Conservation (phyloP, 2,329 filamentous ascomycete genomes). For the Paracorniculantispora psalliotae region DNA sequence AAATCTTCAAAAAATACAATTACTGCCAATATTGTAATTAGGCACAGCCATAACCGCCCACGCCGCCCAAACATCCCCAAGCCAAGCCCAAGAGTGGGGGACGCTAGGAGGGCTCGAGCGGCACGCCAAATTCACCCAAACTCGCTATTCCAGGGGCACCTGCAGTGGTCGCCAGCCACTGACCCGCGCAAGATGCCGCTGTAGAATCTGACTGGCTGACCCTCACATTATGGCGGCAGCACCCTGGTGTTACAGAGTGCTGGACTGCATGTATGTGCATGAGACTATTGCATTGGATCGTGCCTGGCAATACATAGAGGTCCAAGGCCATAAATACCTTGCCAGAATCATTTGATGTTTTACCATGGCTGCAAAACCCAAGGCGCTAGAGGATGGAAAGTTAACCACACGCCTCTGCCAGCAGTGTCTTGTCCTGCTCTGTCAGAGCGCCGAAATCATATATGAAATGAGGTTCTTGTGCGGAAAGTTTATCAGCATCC, state of each 20-base stretch:
- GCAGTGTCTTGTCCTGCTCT: background rate
- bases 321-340: too few species aligned
- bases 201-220: background rate
- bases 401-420: too few species aligned
- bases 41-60: background rate
- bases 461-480: background rate
- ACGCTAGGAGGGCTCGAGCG: conserved; percentile 10
- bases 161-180: background rate
- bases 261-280: background rate
- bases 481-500: background rate
- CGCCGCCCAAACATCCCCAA: background rate
- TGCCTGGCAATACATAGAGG: conserved; percentile 6
- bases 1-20: too few species aligned
- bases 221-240: background rate
- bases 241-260: conserved; percentile 1
- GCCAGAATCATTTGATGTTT: too few species aligned
- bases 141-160: conserved; percentile 4
- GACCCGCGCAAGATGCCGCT: background rate
- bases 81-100: conserved; percentile 11
- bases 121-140: background rate
- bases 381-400: too few species aligned
- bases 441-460: background rate
- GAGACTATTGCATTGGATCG: background rate
- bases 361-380: background rate
- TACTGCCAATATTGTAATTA: too few species aligned